These are phyloP conservation scores for Trichoderma afroharzianum DNA, from an alignment of 2,329 filamentous ascomycete genomes.

Conservation along the genomic window DNA sequence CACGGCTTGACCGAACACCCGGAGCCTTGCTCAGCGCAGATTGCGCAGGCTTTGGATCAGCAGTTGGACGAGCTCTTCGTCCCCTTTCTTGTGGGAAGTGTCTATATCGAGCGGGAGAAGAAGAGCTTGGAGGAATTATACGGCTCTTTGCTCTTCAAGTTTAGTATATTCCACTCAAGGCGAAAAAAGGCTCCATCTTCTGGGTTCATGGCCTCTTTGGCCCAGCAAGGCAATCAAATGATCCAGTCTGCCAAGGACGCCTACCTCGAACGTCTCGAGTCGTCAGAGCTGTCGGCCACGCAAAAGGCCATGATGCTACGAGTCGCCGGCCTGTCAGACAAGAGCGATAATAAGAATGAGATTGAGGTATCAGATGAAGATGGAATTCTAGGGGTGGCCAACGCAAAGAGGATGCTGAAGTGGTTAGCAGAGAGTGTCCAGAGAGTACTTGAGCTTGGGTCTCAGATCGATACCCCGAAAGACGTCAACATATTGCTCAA, in stretches of 20 bases:
- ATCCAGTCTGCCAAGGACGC: constrained; percentile 85
- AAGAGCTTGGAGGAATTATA: constrained; percentile 75
- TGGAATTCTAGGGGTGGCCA: constrained; percentile 74
- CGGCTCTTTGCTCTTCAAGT: constrained; percentile 92
- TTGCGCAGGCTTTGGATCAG: constrained; percentile 69
- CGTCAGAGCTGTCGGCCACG: constrained; percentile 79
- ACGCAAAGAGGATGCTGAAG: constrained; percentile 95
- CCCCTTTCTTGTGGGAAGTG: constrained; percentile 64
- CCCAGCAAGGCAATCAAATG: constrained; percentile 85
- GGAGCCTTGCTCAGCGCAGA: constrained; percentile 83
- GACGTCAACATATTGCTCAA: constrained; percentile 84
- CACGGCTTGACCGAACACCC: constrained; percentile 95
- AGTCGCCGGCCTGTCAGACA: constrained; percentile 78
- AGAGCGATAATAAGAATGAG: constrained; percentile 68
- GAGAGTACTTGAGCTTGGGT: constrained; percentile 83
- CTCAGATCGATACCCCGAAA: constrained; percentile 84
- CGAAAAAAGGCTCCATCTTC: constrained; percentile 85
- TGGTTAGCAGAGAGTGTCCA: constrained; percentile 96
- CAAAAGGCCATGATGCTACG: constrained; percentile 88
- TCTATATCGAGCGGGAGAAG: constrained; percentile 67
- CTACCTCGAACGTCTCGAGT: constrained; percentile 84
- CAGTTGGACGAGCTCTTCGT: constrained; percentile 76
- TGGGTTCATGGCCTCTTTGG: constrained; percentile 87
- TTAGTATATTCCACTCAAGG: constrained; percentile 87
- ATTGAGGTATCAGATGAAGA: constrained; percentile 91